Evolutionary conservation across 768 basidiomycete genomes (phyloP).

Genomic region (Tulasnella sp.): DNA sequence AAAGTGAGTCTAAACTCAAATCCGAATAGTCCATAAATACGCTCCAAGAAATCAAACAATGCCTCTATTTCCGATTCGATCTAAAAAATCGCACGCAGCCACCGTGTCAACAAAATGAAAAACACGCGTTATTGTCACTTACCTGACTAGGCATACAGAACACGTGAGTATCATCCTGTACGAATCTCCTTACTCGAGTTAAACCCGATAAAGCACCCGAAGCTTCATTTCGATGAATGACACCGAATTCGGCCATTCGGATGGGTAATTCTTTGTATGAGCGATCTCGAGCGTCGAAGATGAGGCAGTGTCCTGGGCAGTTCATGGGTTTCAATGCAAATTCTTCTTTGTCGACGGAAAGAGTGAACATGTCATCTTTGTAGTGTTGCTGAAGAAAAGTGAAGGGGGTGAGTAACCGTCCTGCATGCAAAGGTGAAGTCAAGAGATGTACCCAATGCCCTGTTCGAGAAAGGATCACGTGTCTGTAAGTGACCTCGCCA

Average conservation of each 20-base stretch:
- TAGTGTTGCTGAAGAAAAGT: constrained; percentile 82
- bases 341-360: constrained; percentile 90
- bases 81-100: constrained; percentile 29
- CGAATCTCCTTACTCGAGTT: constrained; percentile 86
- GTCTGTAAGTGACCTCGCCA: too few species aligned
- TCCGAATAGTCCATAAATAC: constrained; percentile 86
- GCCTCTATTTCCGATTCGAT: constrained; percentile 75
- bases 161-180: constrained; percentile 96
- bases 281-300: constrained; percentile 89
- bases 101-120: neutral
- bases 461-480: neutral
- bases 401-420: neutral
- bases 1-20: constrained; percentile 89
- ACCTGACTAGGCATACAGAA: constrained; percentile 94
- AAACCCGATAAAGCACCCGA: constrained; percentile 86
- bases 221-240: constrained; percentile 93
- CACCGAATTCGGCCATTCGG: constrained; percentile 97
- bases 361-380: constrained; percentile 92
- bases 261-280: constrained; percentile 92
- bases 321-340: constrained; percentile 99
- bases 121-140: neutral
- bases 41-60: constrained; percentile 90
- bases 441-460: neutral
- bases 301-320: constrained; percentile 91
- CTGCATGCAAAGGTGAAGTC: neutral